Evolutionary conservation across 78 protist species (phyloP).

Genomic region (Dictyostelium intermedium): DNA sequence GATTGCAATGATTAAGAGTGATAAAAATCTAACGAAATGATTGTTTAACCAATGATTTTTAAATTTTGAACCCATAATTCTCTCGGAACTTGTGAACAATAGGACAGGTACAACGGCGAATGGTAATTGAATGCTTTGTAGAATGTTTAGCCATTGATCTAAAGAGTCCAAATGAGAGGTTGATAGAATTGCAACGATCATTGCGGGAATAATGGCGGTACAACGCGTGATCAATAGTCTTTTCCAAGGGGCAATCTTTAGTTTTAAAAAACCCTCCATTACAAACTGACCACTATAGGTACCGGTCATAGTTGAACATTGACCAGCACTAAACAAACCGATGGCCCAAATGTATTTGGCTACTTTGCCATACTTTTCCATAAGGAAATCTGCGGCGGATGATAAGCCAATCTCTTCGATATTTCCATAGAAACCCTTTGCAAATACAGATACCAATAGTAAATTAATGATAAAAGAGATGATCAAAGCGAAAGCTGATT

Average conservation of each 20-base stretch:
- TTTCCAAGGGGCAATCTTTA: constrained; percentile 82
- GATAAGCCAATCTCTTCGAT: constrained; percentile 55
- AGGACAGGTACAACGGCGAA: constrained; percentile 87
- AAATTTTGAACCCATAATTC: constrained; percentile 47
- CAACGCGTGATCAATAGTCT: constrained; percentile 85
- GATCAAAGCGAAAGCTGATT: constrained; percentile 68
- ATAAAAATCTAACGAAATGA: constrained; percentile 32
- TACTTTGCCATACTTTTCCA: constrained; percentile 65
- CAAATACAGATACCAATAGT: constrained; percentile 83
- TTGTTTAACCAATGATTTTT: constrained; percentile 73
- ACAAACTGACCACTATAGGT: constrained; percentile 91
- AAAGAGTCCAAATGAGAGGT: constrained; percentile 31
- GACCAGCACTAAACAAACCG: constrained; percentile 91
- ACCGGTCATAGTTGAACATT: constrained; percentile 92
- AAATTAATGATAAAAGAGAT: constrained; percentile 87
- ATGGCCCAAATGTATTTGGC: constrained; percentile 87
- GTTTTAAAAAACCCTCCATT: constrained; percentile 90
- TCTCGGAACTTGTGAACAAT: constrained; percentile 16
- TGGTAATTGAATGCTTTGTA: constrained; percentile 88
- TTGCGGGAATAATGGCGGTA: constrained; percentile 88
- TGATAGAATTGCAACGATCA: constrained; percentile 68
- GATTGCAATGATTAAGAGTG: constrained; percentile 48
- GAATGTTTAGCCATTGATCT: constrained; percentile 85
- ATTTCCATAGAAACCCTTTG: constrained; percentile 26
- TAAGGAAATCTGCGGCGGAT: constrained; percentile 54